These are phyloP conservation scores for Wickerhamiella kazuoi DNA, from an alignment of 805 yeast genomes.

Conservation along the genomic window DNA sequence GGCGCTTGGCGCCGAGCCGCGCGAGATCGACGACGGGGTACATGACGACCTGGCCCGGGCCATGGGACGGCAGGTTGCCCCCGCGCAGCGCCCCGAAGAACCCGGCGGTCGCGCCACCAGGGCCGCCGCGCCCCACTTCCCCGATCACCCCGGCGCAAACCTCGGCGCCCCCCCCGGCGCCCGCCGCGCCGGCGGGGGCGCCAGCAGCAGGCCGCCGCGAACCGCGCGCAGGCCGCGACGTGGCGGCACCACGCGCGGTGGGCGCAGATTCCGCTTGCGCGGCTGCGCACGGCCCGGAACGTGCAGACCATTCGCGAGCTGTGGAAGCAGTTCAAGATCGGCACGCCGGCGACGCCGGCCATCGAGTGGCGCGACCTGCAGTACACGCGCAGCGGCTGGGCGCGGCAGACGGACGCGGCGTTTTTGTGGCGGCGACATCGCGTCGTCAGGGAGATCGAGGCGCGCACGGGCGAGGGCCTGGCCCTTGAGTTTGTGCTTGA, in stretches of 20 bases:
- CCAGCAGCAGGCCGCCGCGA: background rate
- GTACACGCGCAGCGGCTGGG: background rate
- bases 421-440: background rate
- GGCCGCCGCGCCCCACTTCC: constrained; percentile 12
- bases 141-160: constrained; percentile 21
- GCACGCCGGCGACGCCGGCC: background rate
- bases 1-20: constrained; percentile 26
- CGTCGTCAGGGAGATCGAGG: background rate
- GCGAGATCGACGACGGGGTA: constrained; percentile 63
- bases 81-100: constrained; percentile 33
- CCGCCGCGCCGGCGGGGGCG: background rate
- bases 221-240: no score
- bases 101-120: no score
- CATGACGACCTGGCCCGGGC: constrained; percentile 82
- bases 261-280: background rate
- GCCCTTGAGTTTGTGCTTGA: background rate
- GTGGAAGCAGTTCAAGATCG: background rate
- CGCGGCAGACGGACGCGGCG: background rate
- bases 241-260: background rate
- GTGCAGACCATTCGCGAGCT: background rate
- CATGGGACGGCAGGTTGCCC: constrained; percentile 94
- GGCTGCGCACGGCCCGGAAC: background rate
- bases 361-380: background rate
- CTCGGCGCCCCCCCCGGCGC: no score
- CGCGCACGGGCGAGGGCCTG: background rate